Base-by-base conservation (phyloP, 805 yeast genomes). In the Ogataea dorogensis region DNA sequence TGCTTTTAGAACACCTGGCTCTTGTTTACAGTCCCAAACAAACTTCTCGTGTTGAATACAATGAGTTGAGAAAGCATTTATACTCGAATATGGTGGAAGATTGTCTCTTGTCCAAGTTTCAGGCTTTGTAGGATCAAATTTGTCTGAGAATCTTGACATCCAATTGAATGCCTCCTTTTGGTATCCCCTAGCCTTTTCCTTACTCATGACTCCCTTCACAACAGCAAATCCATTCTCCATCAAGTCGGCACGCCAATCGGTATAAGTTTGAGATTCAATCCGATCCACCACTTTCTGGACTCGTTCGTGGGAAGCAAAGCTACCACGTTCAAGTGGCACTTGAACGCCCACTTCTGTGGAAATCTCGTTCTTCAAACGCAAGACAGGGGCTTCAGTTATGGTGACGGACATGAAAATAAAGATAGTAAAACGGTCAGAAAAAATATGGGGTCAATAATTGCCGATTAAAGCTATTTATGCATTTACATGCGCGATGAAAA, bases 1-100 rank as follows among this genome's bases (percentile, higher is more conserved):
- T 7, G 47, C 42, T 11, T 50, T 53, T 17, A 49, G 24, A 27
- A 58, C 52, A 0, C 59, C 61, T 4, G 41, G 47, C 29, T 61
- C 65, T 38, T 35, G 41, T 47, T 61, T 54, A 5, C 54, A 40
- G 28, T 59, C 64, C 66, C 65, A 60, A 46, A 60, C 46, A 35
- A 59, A 50, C 38, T 56, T 53, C 38, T 60, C 64, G 35, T 60
- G 65, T 7, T 54, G 36, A 12, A 50, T 43, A 24, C 49, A 35
- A 34, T 56, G 51, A n/a, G 44, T 36, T 6, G 33, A 27, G 28
- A 37, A 53, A 10, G 48, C 33, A 17, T 50, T 49, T 33, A 41
- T 49, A 2, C 25, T 17, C 5, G 42, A 24, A 17, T 42, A 48
- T 7, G 50, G 50, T 6, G 65, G 65, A n/a, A 58, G 38, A 36